Evolutionary conservation across 495 filamentous ascomycete species (phyloP).

Genomic region (Parmelia sp.): DNA sequence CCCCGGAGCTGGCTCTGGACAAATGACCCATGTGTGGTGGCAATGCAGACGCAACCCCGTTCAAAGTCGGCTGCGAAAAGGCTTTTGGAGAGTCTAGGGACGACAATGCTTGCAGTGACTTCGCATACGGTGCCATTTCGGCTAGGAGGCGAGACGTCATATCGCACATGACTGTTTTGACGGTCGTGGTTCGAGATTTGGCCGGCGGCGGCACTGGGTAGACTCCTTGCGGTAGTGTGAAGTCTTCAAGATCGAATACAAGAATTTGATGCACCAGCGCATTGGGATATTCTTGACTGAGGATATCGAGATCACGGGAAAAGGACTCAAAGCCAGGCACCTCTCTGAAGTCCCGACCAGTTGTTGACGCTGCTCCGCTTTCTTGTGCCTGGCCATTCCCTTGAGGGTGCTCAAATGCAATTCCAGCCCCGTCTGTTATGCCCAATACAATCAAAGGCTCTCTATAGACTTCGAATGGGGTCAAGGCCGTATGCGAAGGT

Average conservation of each 20-base stretch:
- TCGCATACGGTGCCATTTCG: conserved; percentile 82
- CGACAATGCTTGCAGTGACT: conserved; percentile 70
- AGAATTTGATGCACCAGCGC: conserved; percentile 72
- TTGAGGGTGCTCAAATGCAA: conserved; percentile 35
- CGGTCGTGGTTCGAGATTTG: conserved; percentile 73
- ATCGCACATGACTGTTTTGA: conserved; percentile 92
- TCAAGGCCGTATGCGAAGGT: conserved; percentile 66
- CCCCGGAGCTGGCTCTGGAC: conserved; percentile 11
- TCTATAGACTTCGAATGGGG: conserved; percentile 78
- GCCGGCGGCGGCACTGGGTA: conserved; percentile 66
- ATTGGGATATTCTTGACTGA: conserved; percentile 65
- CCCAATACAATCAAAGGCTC: conserved; percentile 76
- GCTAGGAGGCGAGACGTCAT: conserved; percentile 76
- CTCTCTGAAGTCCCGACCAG: conserved; percentile 25
- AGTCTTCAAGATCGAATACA: conserved; percentile 62
- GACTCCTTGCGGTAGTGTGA: conserved; percentile 45
- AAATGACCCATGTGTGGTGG: conserved; percentile 17
- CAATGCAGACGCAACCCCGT: conserved; percentile 17
- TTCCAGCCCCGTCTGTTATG: conserved; percentile 64
- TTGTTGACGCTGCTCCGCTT: conserved; percentile 38
- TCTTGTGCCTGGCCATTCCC: conserved; percentile 33
- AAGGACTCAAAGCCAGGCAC: conserved; percentile 36
- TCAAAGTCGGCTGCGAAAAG: conserved; percentile 26
- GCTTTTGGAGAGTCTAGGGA: conserved; percentile 69
- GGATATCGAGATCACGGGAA: conserved; percentile 58